These are phyloP conservation scores for Austroboletus eburneus DNA, from an alignment of 768 basidiomycete genomes.

Conservation along the genomic window DNA sequence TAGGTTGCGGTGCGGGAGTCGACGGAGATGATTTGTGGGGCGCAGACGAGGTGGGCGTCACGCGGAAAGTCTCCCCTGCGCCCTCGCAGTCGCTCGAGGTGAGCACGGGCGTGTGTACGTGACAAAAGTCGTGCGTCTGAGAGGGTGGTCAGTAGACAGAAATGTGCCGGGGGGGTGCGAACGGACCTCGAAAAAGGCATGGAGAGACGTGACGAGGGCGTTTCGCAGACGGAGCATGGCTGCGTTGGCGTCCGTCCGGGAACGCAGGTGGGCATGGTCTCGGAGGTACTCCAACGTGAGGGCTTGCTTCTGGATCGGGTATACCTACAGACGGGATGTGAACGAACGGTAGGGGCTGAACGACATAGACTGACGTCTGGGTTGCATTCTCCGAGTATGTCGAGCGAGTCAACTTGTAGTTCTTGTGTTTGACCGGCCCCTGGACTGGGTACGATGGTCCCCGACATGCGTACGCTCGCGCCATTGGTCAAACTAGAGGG, in stretches of 20 bases:
- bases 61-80: conserved; percentile 85
- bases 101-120: conserved; percentile 81
- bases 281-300: conserved; percentile 77
- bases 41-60: conserved; percentile 41
- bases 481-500: conserved; percentile 47
- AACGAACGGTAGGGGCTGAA: not conserved
- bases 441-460: conserved; percentile 42
- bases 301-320: conserved; percentile 90
- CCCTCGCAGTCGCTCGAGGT: conserved; percentile 95
- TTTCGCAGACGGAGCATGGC: conserved; percentile 76
- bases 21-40: conserved; percentile 1
- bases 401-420: conserved; percentile 44
- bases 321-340: conserved; percentile 44
- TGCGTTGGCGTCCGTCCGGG: conserved; percentile 67
- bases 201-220: conserved; percentile 49
- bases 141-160: not conserved
- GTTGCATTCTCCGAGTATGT: conserved; percentile 53
- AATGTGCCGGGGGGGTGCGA: too few species aligned
- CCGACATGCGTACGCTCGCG: conserved; percentile 47
- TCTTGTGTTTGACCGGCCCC: conserved; percentile 52
- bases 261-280: conserved; percentile 83
- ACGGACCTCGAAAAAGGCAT: conserved; percentile 69
- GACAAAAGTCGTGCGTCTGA: conserved; percentile 73
- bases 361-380: conserved; percentile 40
- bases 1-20: not conserved